phyloP scores from a whole-genome alignment of 164 flowering plant genomes.

The Vitis riparia region DNA sequence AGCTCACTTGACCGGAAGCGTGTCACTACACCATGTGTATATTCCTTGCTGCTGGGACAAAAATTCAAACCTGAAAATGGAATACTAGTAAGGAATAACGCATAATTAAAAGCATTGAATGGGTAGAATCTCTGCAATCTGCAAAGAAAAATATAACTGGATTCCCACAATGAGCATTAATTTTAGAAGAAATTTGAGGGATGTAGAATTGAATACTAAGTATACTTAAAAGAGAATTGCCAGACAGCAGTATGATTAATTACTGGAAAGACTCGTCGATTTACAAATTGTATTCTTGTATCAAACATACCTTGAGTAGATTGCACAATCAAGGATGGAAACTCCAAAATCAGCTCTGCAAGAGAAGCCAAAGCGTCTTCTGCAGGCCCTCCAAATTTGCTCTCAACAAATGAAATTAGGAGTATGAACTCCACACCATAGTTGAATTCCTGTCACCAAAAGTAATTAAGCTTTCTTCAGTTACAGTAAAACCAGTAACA shows the following conservation, averaged over 20 bases:
- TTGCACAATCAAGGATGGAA: slow-evolving; percentile 78
- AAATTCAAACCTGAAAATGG: slow-evolving; percentile 63
- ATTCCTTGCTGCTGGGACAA: slow-evolving; percentile 44
- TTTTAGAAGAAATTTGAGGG: background rate
- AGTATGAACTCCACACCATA: slow-evolving; percentile 78
- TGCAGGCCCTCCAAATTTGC: slow-evolving; percentile 39
- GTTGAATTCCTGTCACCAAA: slow-evolving; percentile 71
- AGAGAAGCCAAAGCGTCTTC: slow-evolving; percentile 71
- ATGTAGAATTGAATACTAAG: too few relatives aligned
- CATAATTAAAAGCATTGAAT: background rate
- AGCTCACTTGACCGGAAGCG: slow-evolving; percentile 80
- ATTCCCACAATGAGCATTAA: background rate
- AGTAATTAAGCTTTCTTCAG: slow-evolving; percentile 7
- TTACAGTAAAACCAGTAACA: background rate
- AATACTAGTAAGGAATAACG: background rate
- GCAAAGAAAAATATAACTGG: background rate
- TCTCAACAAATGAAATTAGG: slow-evolving; percentile 51
- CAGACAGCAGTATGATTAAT: background rate
- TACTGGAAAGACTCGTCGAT: background rate
- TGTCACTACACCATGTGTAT: slow-evolving; percentile 67
- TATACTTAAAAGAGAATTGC: too few relatives aligned
- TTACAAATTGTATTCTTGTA: background rate
- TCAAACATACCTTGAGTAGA: slow-evolving; percentile 59
- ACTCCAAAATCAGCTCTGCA: slow-evolving; percentile 36
- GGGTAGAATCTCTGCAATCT: background rate